Base-by-base conservation (phyloP, 306 rosid species). In the Trifolium subterraneum region DNA sequence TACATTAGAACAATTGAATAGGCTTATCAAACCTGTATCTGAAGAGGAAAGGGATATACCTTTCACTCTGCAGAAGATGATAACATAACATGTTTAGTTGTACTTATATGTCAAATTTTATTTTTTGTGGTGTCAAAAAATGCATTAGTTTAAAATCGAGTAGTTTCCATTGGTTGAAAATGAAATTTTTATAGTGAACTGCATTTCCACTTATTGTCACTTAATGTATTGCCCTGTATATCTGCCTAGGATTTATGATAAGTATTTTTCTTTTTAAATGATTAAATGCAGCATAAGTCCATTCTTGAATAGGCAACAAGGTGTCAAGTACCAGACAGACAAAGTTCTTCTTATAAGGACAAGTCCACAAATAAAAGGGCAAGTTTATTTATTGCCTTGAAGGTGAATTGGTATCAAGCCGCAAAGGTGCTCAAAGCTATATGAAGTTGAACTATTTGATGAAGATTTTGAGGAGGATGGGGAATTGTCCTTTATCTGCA, bases 1-100 rank as follows among this genome's bases (percentile, higher is more conserved):
- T 82, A 87, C 93, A 36, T 68, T 72, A 18, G 68, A 83, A 9
- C 92, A 86, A 71, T 78, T 92, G 79, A 68, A 73, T 68, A 72
- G 76, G 38, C 78, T 87, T 19, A 76, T 87, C 42, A 47, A 69
- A n/a, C 84, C 86, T 36, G 73, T 47, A 42, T 81, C 87, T 54
- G 85, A 64, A 66, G 70, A 51, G 39, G 84, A 85, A 74, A 3
- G 74, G 52, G n/a, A 35, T 72, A 6, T 45, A 47, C 38, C 83
- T 84, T 74, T 77, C 86, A 27, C 62, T 82, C 59, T 72, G 38
- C 68, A 39, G 78, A 62, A 84, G 68, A 39, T 78, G 20, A 10
- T 60, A 42, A 50, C 33, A 64, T 41, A 29, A 27, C 48, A 56
- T 48, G 23, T 39, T 64, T 63, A 55, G 74, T 13, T 39, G 70